phyloP scores from a whole-genome alignment of 495 filamentous ascomycete genomes.

The Aspergillus campestris region DNA sequence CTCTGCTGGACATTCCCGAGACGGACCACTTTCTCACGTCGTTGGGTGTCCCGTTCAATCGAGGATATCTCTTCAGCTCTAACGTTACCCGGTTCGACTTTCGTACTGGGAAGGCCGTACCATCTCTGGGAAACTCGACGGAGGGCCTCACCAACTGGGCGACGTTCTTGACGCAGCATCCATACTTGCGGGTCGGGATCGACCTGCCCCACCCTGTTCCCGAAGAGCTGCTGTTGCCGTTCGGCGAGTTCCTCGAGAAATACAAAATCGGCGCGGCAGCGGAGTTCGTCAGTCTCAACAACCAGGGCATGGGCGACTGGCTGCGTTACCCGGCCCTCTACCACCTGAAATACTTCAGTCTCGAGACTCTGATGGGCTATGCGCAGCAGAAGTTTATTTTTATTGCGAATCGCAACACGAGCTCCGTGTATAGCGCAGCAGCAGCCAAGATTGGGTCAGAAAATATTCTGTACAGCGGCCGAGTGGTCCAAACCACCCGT shows the following conservation, averaged over 20 bases:
- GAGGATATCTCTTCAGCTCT: no score
- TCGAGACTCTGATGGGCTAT: no score
- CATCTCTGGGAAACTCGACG: background rate
- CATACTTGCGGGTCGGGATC: conserved; percentile 31
- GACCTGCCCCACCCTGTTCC: conserved; percentile 41
- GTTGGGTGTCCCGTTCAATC: conserved; percentile 18
- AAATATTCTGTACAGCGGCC: no score
- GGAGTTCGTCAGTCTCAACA: conserved; percentile 12
- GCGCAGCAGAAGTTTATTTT: no score
- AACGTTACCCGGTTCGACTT: background rate
- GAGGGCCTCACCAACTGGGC: conserved; percentile 12
- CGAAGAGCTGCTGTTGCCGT: conserved; percentile 39
- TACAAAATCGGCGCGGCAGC: conserved; percentile 23
- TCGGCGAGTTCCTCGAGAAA: conserved; percentile 36
- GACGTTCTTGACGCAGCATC: conserved; percentile 24
- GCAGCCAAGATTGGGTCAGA: no score
- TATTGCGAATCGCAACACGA: no score
- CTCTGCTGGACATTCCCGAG: conserved; percentile 25
- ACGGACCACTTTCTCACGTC: conserved; percentile 23
- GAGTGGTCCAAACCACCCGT: no score
- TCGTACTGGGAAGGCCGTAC: background rate
- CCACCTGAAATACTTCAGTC: no score
- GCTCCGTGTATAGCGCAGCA: no score
- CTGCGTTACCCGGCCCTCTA: conserved; percentile 18
- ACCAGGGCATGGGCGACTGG: conserved; percentile 25